Evolutionary conservation across 306 rosid species (phyloP), one percentile per base, ranked within the genome.

Genomic region (Rosa chinensis): DNA sequence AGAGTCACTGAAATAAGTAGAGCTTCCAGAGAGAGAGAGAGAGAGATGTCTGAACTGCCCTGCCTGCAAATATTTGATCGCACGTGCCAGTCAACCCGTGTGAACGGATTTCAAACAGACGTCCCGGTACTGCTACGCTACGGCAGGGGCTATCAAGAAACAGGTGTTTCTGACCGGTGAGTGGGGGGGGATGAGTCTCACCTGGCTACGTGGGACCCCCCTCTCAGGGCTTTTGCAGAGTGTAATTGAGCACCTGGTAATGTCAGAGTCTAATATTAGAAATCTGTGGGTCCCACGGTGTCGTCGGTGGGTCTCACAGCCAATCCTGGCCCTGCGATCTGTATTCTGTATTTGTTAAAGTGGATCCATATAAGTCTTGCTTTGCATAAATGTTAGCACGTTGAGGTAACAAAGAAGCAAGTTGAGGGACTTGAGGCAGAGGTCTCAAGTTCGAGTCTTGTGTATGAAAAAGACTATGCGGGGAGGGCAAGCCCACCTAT

Each of bases 301-400:
- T 23, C 78, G 75, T 82, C 75, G 75, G 79, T 72, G 79, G 82
- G 52, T 71, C 78, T 52, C 77, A 42, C 58, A 16, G 37, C 28
- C 39, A 75, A 82, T 77, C 78, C 17, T 14, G 17, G 49, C 71
- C 82, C 55, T 82, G 44, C 49, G 45, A 62, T 76, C 6, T 32
- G 1, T 39, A 0, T 32, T 32, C 1, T 43, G 45, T 43, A 43
- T 35, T 37, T 39, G 25, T 2, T 39, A 39, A 62, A 66, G 47
- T 40, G 44, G 28, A 66, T 40, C 49, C 45, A 5, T 32, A 63
- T 32, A 63, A 63, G 20, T 63, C 43, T 23, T 32, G 37, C 37
- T 23, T 23, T 5, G 40, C 42, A 12, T 25, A 13, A 28, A 28
- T 62, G 8, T 62, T 20, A 59, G 16, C 40, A 28, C 39, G 40